Base-by-base conservation (phyloP, 208 protist genomes). In the Leishmania major region DNA sequence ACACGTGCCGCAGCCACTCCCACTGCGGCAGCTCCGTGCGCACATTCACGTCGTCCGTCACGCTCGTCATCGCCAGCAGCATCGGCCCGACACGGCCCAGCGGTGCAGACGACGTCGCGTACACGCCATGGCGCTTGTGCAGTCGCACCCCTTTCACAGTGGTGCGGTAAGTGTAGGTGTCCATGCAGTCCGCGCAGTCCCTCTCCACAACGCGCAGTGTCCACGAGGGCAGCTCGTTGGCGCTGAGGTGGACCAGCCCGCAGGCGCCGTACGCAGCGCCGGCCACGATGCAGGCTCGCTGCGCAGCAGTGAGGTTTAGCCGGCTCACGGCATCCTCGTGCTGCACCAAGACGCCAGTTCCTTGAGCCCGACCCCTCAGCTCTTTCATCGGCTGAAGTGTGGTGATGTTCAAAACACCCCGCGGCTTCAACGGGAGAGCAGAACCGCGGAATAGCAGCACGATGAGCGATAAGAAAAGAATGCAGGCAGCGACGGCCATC, bases 41-140 rank as follows among this genome's bases (percentile, higher is more conserved):
- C 25, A 79, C 10, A 13, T 37, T 43, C 22, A 86, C 45, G 73
- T 82, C 82, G 66, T 86, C 82, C 51, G 82, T 86, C 53, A 86
- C 82, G 66, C 82, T 86, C 40, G 82, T 45, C 45, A 86, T 86
- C 31, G 82, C 82, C 19, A 86, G 73, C 37, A 86, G 72, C 82
- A 86, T 86, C 78, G 82, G 82, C 49, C 82, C 82, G 13, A 86
- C 78, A 35, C 78, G 70, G 10, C 82, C 82, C 28, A 86, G 78
- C 53, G 73, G 73, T 0, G 82, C 71, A 40, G 35, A 49, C 13
- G 72, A 25, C 28, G 81, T 76, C 22, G 67, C 76, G 60, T 70
- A 85, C n/a, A 85, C 76, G 72, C 22, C 4, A 17, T 7, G 31
- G 53, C 74, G 47, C 57, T 4, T 78, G 47, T 37, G 59, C 22